These are phyloP conservation scores for Nepenthes alata DNA, from an alignment of 179 eudicot genomes.

Conservation along the genomic window DNA sequence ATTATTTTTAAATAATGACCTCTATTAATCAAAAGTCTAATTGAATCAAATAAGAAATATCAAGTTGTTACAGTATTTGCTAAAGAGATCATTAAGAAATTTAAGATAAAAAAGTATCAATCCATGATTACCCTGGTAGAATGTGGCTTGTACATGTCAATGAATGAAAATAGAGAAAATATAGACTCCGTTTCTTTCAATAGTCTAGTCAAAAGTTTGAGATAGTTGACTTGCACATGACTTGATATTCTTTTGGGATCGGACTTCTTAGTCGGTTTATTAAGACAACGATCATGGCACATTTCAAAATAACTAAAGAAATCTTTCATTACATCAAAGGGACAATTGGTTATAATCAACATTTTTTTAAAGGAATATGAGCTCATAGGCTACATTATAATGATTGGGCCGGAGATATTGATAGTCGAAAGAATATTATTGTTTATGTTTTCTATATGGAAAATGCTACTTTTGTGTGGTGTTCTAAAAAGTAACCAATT, in stretches of 20 bases:
- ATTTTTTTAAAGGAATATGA: not conserved
- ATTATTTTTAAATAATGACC: no score
- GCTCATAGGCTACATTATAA: not conserved
- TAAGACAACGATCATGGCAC: not conserved
- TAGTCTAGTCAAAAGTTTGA: slow-evolving; percentile 3
- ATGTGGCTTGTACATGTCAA: not conserved
- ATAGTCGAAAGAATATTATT: not conserved
- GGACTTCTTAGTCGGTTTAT: not conserved
- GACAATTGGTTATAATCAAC: not conserved
- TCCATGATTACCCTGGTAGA: not conserved
- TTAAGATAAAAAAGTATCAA: not conserved
- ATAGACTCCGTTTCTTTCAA: not conserved
- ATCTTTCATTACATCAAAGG: not conserved
- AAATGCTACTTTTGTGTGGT: not conserved
- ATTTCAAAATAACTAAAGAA: not conserved
- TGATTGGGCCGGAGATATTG: slow-evolving; percentile 6
- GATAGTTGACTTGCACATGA: not conserved
- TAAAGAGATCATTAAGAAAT: slow-evolving; percentile 2
- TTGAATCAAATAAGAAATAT: no score
- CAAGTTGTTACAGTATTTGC: not conserved
- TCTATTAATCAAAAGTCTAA: no score
- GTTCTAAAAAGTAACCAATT: not conserved
- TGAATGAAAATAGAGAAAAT: not conserved
- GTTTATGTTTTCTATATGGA: not conserved
- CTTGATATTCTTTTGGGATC: not conserved